A percentile compares a stretch with the other conserved stretches of the same genome.
These are phyloP conservation scores for Neocatenulostroma microsporum DNA, from an alignment of 2,329 filamentous ascomycete species.

Conservation along the genomic window DNA sequence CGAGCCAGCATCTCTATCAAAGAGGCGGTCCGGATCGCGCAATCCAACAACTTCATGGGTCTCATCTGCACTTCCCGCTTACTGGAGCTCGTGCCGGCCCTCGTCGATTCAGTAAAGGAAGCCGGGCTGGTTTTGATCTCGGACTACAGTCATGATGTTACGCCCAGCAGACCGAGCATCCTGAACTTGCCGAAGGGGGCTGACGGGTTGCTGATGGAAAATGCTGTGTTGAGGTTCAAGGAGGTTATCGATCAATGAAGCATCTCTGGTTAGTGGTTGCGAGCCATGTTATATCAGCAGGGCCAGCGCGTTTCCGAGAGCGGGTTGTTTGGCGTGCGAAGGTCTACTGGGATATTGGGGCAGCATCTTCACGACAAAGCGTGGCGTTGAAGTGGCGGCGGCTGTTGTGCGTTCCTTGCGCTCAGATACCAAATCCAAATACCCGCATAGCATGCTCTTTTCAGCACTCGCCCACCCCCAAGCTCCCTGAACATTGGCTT, in stretches of 20 bases:
- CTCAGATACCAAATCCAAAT: too few species aligned
- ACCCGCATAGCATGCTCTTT: too few species aligned
- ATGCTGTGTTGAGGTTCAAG: conserved; percentile 86
- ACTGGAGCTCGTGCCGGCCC: conserved; percentile 82
- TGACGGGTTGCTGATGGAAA: conserved; percentile 75
- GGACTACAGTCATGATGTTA: conserved; percentile 54
- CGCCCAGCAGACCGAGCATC: conserved; percentile 37
- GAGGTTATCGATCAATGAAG: conserved; percentile 59
- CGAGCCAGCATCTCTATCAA: conserved; percentile 79
- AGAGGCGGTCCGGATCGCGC: conserved; percentile 84
- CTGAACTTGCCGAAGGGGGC: conserved; percentile 66
- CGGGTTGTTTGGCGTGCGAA: conserved; percentile 3
- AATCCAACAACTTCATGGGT: conserved; percentile 98
- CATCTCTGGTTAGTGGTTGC: neutral
- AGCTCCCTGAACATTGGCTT: too few species aligned
- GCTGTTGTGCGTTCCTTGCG: too few species aligned
- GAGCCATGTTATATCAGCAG: too few species aligned
- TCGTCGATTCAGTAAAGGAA: conserved; percentile 89
- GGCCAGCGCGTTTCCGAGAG: too few species aligned
- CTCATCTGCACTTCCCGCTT: conserved; percentile 82
- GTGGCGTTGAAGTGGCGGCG: too few species aligned
- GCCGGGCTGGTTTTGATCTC: conserved; percentile 87
- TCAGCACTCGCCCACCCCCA: too few species aligned
- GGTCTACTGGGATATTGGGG: too few species aligned
- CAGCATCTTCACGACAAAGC: too few species aligned